A percentile compares a stretch with the other conserved stretches of the same genome.
Evolutionary conservation across 2,329 filamentous ascomycete species (phyloP).

Genomic region (Colletotrichum tropicale): DNA sequence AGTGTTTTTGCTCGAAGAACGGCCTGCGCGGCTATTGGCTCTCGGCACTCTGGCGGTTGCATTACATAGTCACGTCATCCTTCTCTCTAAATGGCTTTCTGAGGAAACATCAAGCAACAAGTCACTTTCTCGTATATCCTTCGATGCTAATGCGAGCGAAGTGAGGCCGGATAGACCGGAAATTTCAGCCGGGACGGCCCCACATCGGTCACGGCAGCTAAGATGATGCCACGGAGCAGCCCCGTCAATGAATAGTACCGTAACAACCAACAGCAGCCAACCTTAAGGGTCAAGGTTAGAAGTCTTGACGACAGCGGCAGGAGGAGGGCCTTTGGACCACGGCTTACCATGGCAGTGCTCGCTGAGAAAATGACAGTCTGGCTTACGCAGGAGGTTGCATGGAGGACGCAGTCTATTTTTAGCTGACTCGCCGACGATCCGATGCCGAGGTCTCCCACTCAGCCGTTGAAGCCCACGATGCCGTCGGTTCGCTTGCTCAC

Average conservation of each 20-base stretch:
- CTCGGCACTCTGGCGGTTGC: background rate
- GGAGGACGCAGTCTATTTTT: background rate
- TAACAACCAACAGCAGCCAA: background rate
- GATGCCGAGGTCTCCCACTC: background rate
- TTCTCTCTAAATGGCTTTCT: background rate
- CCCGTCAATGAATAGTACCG: background rate
- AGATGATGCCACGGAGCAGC: background rate
- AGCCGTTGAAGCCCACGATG: background rate
- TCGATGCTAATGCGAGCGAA: background rate
- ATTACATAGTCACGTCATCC: background rate
- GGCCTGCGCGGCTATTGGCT: background rate
- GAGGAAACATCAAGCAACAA: background rate
- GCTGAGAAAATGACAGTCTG: background rate
- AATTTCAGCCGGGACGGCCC: background rate
- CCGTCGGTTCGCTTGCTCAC: background rate
- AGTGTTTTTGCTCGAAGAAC: background rate
- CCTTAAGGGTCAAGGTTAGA: too few relatives aligned
- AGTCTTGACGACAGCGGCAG: background rate
- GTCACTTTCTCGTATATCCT: background rate
- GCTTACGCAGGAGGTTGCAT: background rate
- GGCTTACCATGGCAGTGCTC: background rate
- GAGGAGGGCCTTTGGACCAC: background rate
- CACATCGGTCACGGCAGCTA: background rate
- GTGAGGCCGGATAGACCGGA: background rate
- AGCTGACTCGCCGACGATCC: background rate